Base-by-base conservation (phyloP, 1,284 basidiomycete species). In the Apiotrichum mycotoxinovorans region DNA sequence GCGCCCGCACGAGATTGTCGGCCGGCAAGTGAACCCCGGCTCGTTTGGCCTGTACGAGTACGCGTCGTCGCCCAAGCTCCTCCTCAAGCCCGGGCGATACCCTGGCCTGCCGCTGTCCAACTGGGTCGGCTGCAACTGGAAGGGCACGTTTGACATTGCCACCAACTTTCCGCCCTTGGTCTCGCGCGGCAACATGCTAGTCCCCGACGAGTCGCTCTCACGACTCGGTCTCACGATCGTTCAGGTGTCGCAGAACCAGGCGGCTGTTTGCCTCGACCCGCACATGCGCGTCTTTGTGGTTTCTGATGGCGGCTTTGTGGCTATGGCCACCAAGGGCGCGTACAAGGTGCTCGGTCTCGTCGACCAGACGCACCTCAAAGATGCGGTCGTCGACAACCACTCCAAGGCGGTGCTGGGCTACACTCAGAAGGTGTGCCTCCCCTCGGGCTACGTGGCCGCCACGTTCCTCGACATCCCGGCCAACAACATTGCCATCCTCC, bases 161-260 rank as follows among this genome's bases (percentile, higher is more conserved):
- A 52, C 54, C 35, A 60, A 60, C 58, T 60, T 60, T 34, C 58
- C 58, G 11, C 58, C 58, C 1, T 48, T 60, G 12, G 10, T n/a
- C 14, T 10, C 20, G 17, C 11, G 4, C 1, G 34, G 23, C 46
- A 25, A n/a, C 12, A 18, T 51, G 20, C 51, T 60, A 8, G 49
- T 57, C 12, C 48, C 58, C 12, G 49, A 60, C 48, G 23, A 34
- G 43, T 22, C 42, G 26, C 54, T 60, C 4, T 45, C 44, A 35
- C 53, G 50, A 23, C 58, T 60, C 9, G 58, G 58, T 34, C 48
- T 60, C 10, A 60, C 58, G 15, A 51, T 60, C 20, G 52, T 60
- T 2, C 58, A 60, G 41, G 58, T 60, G 12, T 50, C 58, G 35
- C 58, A 60, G 48, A 60, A 60, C 47, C 58, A 60, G 52, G 58